A percentile compares a stretch with the other conserved stretches of the same genome.
Conservation (phyloP, 2,329 filamentous ascomycete genomes). For the Cephalotrichum gorgonifer region DNA sequence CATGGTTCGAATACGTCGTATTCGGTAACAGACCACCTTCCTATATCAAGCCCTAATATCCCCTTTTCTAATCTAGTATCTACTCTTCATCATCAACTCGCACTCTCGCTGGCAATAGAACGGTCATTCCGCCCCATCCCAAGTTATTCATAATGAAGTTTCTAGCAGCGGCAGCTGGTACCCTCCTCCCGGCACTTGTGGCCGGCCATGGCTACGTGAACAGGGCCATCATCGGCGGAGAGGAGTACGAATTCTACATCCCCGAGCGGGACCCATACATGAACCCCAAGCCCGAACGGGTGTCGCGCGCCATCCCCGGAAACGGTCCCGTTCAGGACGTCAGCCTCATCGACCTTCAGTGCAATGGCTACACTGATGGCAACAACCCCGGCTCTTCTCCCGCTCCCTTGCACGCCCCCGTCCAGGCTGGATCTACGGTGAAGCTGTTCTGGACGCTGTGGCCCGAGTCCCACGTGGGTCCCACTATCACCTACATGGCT, state of each 20-base stretch:
- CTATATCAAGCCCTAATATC: no score
- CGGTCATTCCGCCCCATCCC: not conserved
- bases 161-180: slow-evolving; percentile 11
- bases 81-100: no score
- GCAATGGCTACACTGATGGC: slow-evolving; percentile 39
- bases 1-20: no score
- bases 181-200: slow-evolving; percentile 24
- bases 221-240: slow-evolving; percentile 30
- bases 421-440: slow-evolving; percentile 40
- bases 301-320: slow-evolving; percentile 46
- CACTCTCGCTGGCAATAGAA: no score
- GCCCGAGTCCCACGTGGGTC: slow-evolving; percentile 40
- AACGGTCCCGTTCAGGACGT: slow-evolving; percentile 49
- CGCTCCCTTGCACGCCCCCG: slow-evolving; percentile 41
- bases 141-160: slow-evolving; percentile 4
- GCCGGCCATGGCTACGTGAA: slow-evolving; percentile 39
- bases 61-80: no score
- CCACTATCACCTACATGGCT: slow-evolving; percentile 50
- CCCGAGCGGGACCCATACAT: slow-evolving; percentile 32
- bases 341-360: slow-evolving; percentile 42
- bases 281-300: slow-evolving; percentile 33
- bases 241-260: slow-evolving; percentile 20
- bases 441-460: slow-evolving; percentile 44
- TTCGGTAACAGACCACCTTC: no score
- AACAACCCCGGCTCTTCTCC: slow-evolving; percentile 37